A percentile compares a stretch with the other conserved stretches of the same genome.
phyloP scores from a whole-genome alignment of 31 red algal genomes.

The Odonthalia washingtoniensis region DNA sequence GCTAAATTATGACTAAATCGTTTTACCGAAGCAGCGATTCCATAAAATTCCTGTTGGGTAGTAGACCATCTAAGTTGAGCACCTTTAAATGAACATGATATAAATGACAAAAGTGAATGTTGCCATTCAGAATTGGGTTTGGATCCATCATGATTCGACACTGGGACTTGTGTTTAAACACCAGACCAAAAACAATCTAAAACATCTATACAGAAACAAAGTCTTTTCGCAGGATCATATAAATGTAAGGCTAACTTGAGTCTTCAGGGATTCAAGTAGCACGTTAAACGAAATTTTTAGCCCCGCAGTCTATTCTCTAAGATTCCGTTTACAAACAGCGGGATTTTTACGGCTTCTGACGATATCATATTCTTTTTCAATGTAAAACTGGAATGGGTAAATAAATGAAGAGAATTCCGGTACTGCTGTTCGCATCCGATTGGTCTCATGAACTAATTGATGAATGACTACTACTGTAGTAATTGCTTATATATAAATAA shows the following conservation, averaged over 20 bases:
- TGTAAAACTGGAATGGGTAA: background rate
- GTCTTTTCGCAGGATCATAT: constrained; percentile 6
- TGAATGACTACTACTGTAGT: constrained; percentile 32
- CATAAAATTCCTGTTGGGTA: constrained; percentile 38
- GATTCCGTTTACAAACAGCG: constrained; percentile 5
- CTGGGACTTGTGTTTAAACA: constrained; percentile 30
- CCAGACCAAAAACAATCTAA: constrained; percentile 14
- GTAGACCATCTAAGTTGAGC: constrained; percentile 32
- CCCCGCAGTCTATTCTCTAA: constrained; percentile 20
- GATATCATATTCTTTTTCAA: background rate
- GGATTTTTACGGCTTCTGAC: constrained; percentile 21
- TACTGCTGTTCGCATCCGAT: constrained; percentile 61
- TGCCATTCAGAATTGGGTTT: constrained; percentile 22
- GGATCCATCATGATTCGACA: background rate
- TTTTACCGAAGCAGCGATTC: constrained; percentile 16
- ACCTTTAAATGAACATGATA: constrained; percentile 31
- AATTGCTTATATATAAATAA: constrained; percentile 21
- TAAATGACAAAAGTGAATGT: constrained; percentile 17
- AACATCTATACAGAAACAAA: constrained; percentile 45
- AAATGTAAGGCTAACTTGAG: background rate
- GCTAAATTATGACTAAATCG: constrained; percentile 39
- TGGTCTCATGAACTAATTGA: constrained; percentile 41
- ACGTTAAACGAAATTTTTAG: background rate
- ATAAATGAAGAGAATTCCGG: constrained; percentile 30
- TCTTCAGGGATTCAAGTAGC: constrained; percentile 9